Conservation (phyloP, 2,329 filamentous ascomycete genomes). For the Acephala macrosclerotiorum region DNA sequence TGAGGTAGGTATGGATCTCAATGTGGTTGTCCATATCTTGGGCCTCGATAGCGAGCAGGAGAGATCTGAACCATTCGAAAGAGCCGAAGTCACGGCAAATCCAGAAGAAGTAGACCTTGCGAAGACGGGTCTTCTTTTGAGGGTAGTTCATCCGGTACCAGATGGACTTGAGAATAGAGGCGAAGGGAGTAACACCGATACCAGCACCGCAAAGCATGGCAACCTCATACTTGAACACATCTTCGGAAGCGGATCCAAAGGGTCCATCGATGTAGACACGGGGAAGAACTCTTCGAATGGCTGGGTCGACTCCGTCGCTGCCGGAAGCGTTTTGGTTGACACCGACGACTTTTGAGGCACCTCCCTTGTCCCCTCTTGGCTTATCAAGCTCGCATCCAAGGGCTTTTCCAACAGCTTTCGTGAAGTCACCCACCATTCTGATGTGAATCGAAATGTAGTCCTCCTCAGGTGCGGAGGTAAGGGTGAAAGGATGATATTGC, state of each 20-base stretch:
- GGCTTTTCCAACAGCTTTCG: slow-evolving; percentile 70
- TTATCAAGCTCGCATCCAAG: slow-evolving; percentile 79
- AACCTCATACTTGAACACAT: slow-evolving; percentile 89
- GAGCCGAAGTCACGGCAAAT: slow-evolving; percentile 87
- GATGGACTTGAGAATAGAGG: slow-evolving; percentile 87
- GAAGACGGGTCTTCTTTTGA: slow-evolving; percentile 77
- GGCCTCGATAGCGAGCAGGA: slow-evolving; percentile 84
- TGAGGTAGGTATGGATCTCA: slow-evolving; percentile 89
- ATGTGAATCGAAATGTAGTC: slow-evolving; percentile 90
- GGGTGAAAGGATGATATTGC: slow-evolving; percentile 89
- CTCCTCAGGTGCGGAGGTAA: slow-evolving; percentile 87
- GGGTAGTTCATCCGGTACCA: slow-evolving; percentile 95
- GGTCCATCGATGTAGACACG: slow-evolving; percentile 85
- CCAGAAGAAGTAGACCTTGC: slow-evolving; percentile 95
- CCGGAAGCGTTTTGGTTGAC: slow-evolving; percentile 62
- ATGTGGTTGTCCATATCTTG: slow-evolving; percentile 86
- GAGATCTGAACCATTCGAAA: slow-evolving; percentile 88
- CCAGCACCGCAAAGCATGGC: slow-evolving; percentile 81
- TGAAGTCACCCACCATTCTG: slow-evolving; percentile 84
- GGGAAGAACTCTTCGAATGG: slow-evolving; percentile 76
- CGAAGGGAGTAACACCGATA: slow-evolving; percentile 87
- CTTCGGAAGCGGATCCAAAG: slow-evolving; percentile 85
- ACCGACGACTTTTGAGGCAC: slow-evolving; percentile 72
- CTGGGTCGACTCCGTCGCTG: slow-evolving; percentile 67
- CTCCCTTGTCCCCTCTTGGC: slow-evolving; percentile 55